These are phyloP conservation scores for Botrytis fragariae DNA, from an alignment of 2,329 filamentous ascomycete genomes.

Conservation along the genomic window DNA sequence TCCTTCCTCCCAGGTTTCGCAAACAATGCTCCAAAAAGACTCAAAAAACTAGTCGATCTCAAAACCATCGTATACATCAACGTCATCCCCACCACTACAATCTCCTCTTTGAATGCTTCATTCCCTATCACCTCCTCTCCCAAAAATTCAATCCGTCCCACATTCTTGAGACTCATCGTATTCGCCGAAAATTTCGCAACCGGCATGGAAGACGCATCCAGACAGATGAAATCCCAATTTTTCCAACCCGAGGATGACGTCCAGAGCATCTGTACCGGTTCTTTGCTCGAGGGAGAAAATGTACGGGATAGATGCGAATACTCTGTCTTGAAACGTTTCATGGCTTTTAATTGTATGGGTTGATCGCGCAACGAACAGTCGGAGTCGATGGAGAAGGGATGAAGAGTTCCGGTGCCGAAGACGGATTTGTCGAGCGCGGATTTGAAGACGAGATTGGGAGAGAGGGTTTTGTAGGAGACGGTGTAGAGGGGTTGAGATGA, in stretches of 20 bases:
- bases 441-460: slow-evolving; percentile 22
- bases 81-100: slow-evolving; percentile 25
- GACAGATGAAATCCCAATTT: slow-evolving; percentile 14
- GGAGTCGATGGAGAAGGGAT: slow-evolving; percentile 23
- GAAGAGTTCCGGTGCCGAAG: slow-evolving; percentile 23
- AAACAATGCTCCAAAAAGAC: slow-evolving; percentile 3
- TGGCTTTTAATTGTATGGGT: slow-evolving; percentile 21
- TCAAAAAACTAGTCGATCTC: slow-evolving; percentile 7
- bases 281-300: slow-evolving; percentile 16
- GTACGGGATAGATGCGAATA: slow-evolving; percentile 24
- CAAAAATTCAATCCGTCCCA: slow-evolving; percentile 1
- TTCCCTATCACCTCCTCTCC: slow-evolving; percentile 1
- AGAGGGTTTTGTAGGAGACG: slow-evolving; percentile 23
- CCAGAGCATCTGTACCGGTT: slow-evolving; percentile 22
- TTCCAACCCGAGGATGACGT: not conserved
- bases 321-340: slow-evolving; percentile 24
- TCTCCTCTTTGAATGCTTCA: slow-evolving; percentile 24
- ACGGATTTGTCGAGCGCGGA: slow-evolving; percentile 1
- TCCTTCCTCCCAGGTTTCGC: not conserved
- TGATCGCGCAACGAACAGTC: slow-evolving; percentile 23
- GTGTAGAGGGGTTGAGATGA: slow-evolving; percentile 23
- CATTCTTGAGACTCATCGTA: not conserved
- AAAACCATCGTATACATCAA: slow-evolving; percentile 27
- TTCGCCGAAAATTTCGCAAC: slow-evolving; percentile 12
- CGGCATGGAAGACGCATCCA: not conserved